phyloP scores from a whole-genome alignment of 345 rosid species.

The Erucastrum elatum region DNA sequence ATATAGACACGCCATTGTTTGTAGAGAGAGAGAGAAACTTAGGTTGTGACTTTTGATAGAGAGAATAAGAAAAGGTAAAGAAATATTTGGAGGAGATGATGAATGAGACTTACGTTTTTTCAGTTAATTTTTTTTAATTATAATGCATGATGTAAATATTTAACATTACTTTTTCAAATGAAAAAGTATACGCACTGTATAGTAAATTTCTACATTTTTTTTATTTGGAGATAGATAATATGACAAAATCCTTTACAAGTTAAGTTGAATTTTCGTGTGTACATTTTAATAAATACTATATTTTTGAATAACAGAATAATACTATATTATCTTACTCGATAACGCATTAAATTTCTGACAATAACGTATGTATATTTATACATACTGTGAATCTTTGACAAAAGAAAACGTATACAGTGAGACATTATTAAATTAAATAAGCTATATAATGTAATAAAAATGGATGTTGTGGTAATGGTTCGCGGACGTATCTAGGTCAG shows the following conservation, averaged over 20 bases:
- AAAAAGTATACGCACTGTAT: background rate
- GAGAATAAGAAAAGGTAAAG: background rate
- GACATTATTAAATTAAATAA: background rate
- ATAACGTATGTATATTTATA: background rate
- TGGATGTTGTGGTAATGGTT: background rate
- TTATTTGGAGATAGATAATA: background rate
- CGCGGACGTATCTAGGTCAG: slow-evolving; percentile 21
- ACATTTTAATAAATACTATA: background rate
- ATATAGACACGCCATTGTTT: slow-evolving; percentile 40
- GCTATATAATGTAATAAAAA: background rate
- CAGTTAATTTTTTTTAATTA: background rate
- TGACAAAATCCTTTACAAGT: background rate
- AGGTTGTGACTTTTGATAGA: slow-evolving; percentile 31
- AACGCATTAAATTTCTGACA: background rate
- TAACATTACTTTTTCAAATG: background rate
- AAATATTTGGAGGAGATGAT: slow-evolving; percentile 25
- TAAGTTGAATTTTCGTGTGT: background rate
- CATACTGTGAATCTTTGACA: background rate
- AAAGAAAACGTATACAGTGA: background rate
- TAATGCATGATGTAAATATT: background rate
- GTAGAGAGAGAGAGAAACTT: slow-evolving; percentile 30
- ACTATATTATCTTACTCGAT: background rate
- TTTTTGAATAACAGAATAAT: background rate
- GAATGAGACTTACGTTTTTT: slow-evolving; percentile 22
- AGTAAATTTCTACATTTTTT: background rate